Evolutionary conservation across 129 eudicot genomes (phyloP), one percentile per base, ranked within the genome.

Genomic region (Erigeron canadensis): DNA sequence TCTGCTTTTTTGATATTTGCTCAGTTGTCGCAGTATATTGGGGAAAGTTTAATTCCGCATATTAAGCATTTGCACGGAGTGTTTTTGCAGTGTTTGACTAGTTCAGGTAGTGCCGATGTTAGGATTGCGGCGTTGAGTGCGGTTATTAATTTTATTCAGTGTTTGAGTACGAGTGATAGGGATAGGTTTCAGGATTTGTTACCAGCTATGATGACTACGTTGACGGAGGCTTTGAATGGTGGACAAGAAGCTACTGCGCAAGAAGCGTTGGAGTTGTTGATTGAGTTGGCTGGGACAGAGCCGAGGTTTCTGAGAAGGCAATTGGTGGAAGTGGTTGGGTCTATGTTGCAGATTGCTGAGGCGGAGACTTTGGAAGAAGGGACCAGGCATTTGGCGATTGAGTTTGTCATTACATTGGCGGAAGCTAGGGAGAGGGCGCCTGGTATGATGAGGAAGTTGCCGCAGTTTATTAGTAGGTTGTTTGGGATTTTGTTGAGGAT

Each of bases 261-360:
- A 58, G 99, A 94, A 74, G 99, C 99, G 5, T 78, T 94, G 79
- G 99, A 94, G 71, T 48, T 94, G 80, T 51, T 94, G 84, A 94
- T 94, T n/a, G 99, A 94, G 53, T 86, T 94, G 84, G 99, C 99
- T 1, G 98, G 99, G 70, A 86, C 96, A 0, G 99, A 94, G 80
- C 99, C 99, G 0, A 86, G 99, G 89, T 94, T 94, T 43, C 48
- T 94, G 81, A 83, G 99, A 80, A 75, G 97, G 86, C 99, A 94
- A 72, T 76, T 94, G 40, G 96, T 87, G 69, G 99, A 94, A 67
- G 99, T 94, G 39, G 99, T 94, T 74, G 97, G 91, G 60, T 81
- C 96, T 10, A 94, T 94, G 99, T 66, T 94, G 86, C 99, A 94
- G 86, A 88, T 94, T 21, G 97, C 96, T 0, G 97, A 94, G 81